A percentile compares a stretch with the other conserved stretches of the same genome.
These are phyloP conservation scores for Cladophialophora immunda DNA, from an alignment of 2,329 filamentous ascomycete species.

Conservation along the genomic window DNA sequence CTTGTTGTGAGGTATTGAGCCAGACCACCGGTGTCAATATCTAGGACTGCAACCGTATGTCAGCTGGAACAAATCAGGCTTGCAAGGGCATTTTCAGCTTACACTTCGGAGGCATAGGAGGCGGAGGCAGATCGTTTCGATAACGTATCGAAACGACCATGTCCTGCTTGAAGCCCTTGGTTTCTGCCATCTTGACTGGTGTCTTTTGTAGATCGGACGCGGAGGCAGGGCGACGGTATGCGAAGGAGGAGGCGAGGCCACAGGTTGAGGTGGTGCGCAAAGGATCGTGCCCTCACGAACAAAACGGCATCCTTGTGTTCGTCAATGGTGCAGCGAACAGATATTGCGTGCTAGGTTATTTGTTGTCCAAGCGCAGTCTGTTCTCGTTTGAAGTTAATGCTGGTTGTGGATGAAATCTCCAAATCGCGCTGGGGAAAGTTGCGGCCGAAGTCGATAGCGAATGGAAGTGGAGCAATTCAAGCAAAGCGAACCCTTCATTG, in stretches of 20 bases:
- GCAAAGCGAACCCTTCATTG: not conserved
- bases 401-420: not conserved
- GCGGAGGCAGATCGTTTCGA: slow-evolving; percentile 93
- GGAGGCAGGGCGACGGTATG: not conserved
- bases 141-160: slow-evolving; percentile 97
- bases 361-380: not conserved
- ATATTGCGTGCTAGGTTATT: not conserved
- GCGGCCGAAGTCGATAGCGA: not conserved
- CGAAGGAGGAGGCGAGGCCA: not conserved
- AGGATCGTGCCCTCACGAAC: not conserved
- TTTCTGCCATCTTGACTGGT: slow-evolving; percentile 37
- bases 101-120: slow-evolving; percentile 88
- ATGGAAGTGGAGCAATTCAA: not conserved
- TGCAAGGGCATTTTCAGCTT: not conserved
- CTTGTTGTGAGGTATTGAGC: slow-evolving; percentile 88
- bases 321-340: not conserved
- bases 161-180: slow-evolving; percentile 76
- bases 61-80: not conserved
- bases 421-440: slow-evolving; percentile 2
- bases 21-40: slow-evolving; percentile 93
- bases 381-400: not conserved
- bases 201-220: not conserved
- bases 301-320: not conserved
- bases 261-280: not conserved
- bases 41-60: slow-evolving; percentile 65